phyloP scores from a whole-genome alignment of 768 basidiomycete species.

The Leccinum longicurvipes region DNA sequence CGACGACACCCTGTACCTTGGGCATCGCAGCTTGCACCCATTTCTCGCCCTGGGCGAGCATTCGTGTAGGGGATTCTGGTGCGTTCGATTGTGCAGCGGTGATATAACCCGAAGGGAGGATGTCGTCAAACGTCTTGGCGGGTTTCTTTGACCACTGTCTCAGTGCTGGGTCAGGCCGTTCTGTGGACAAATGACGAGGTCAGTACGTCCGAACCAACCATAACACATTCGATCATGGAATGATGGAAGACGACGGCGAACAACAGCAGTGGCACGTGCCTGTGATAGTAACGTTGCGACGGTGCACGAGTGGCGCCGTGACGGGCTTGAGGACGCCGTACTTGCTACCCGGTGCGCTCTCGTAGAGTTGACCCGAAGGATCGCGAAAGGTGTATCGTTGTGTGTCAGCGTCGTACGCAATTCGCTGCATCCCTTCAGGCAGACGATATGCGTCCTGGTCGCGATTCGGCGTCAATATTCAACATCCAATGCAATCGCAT shows the following conservation, averaged over 20 bases:
- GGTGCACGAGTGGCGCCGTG: constrained; percentile 15
- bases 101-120: constrained; percentile 46
- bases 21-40: constrained; percentile 35
- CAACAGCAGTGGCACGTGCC: constrained; percentile 7
- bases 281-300: constrained; percentile 26
- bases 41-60: constrained; percentile 28
- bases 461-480: constrained; percentile 1
- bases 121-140: constrained; percentile 42
- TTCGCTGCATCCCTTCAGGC: constrained; percentile 44
- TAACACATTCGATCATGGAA: neutral
- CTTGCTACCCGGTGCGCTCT: constrained; percentile 40
- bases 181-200: constrained; percentile 7
- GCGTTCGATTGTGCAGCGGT: constrained; percentile 30
- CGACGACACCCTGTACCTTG: constrained; percentile 39
- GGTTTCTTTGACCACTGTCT: constrained; percentile 20
- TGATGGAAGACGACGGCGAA: no score
- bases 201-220: neutral
- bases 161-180: constrained; percentile 26
- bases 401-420: constrained; percentile 54
- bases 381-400: constrained; percentile 51
- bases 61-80: constrained; percentile 13
- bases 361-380: constrained; percentile 40
- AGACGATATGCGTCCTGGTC: constrained; percentile 35
- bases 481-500: neutral
- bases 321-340: constrained; percentile 45